phyloP scores from a whole-genome alignment of 2,329 filamentous ascomycete genomes.

The Exophiala sp. region DNA sequence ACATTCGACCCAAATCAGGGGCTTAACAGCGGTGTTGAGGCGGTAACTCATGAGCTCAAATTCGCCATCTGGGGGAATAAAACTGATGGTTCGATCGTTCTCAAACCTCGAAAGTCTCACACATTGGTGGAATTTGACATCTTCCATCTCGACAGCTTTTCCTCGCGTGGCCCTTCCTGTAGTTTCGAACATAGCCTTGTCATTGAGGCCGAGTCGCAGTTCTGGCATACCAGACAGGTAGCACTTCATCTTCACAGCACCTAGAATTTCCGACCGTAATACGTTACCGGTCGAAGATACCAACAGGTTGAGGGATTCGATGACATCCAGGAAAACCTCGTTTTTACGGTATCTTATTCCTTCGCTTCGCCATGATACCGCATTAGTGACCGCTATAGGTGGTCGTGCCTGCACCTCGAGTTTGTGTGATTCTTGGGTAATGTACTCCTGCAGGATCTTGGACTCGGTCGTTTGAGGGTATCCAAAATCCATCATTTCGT shows the following conservation, averaged over 20 bases:
- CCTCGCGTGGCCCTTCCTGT: slow-evolving; percentile 90
- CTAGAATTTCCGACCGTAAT: slow-evolving; percentile 89
- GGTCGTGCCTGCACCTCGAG: slow-evolving; percentile 93
- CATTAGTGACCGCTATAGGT: slow-evolving; percentile 96
- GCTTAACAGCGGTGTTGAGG: slow-evolving; percentile 97
- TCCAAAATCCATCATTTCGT: slow-evolving; percentile 99
- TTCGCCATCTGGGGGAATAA: slow-evolving; percentile 96
- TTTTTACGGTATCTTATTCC: slow-evolving; percentile 98
- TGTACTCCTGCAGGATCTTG: slow-evolving; percentile 99
- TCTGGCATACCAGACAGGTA: slow-evolving; percentile 98
- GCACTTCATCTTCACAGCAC: slow-evolving; percentile 99
- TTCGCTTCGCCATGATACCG: slow-evolving; percentile 96
- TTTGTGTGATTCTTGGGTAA: slow-evolving; percentile 98
- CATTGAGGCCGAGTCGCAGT: slow-evolving; percentile 86
- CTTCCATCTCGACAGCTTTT: slow-evolving; percentile 99
- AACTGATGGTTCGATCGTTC: slow-evolving; percentile 97
- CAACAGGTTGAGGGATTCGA: slow-evolving; percentile 93
- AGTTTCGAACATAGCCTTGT: slow-evolving; percentile 99
- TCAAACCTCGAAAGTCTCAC: slow-evolving; percentile 94
- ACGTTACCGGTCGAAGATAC: slow-evolving; percentile 95
- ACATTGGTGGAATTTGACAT: slow-evolving; percentile 99
- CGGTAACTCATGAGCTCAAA: slow-evolving; percentile 99
- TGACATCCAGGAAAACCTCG: slow-evolving; percentile 96
- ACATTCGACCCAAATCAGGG: slow-evolving; percentile 97
- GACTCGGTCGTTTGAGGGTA: slow-evolving; percentile 97